phyloP scores from a whole-genome alignment of 768 basidiomycete genomes.

The Agaricus blazei region DNA sequence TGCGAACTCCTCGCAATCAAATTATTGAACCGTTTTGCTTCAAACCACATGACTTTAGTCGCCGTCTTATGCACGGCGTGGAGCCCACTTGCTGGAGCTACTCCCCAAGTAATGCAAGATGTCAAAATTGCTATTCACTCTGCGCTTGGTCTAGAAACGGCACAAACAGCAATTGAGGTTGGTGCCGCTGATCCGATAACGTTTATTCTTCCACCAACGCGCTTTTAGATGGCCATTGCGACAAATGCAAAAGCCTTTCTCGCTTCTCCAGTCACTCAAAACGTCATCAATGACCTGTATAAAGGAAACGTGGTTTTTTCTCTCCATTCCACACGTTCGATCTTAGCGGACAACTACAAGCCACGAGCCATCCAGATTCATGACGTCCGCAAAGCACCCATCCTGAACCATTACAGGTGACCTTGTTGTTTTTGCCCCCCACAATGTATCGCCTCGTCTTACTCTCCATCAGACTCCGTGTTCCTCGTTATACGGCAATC shows the following conservation, averaged over 20 bases:
- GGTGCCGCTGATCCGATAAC: slow-evolving; percentile 17
- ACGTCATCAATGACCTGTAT: slow-evolving; percentile 84
- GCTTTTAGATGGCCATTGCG: slow-evolving; percentile 75
- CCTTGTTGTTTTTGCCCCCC: neutral
- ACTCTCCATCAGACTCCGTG: slow-evolving; percentile 52
- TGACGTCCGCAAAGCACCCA: slow-evolving; percentile 57
- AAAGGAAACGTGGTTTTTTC: slow-evolving; percentile 72
- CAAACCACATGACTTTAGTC: slow-evolving; percentile 69
- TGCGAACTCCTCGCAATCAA: slow-evolving; percentile 92
- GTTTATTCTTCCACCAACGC: neutral
- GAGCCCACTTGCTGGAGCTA: slow-evolving; percentile 81
- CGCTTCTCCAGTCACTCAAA: slow-evolving; percentile 78
- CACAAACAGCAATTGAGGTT: slow-evolving; percentile 85
- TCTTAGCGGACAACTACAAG: slow-evolving; percentile 91
- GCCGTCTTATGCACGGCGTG: slow-evolving; percentile 78
- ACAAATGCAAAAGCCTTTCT: slow-evolving; percentile 83
- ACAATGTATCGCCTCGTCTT: neutral
- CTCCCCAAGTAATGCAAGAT: slow-evolving; percentile 57
- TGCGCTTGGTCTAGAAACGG: slow-evolving; percentile 56
- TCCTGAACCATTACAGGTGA: slow-evolving; percentile 81
- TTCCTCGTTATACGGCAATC: slow-evolving; percentile 74
- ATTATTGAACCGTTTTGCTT: slow-evolving; percentile 68
- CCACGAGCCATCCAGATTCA: slow-evolving; percentile 70
- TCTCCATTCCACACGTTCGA: slow-evolving; percentile 55
- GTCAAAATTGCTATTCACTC: slow-evolving; percentile 56